A percentile compares a stretch with the other conserved stretches of the same genome.
Conservation (phyloP, 495 filamentous ascomycete species). For the Lentithecium fluviatile region DNA sequence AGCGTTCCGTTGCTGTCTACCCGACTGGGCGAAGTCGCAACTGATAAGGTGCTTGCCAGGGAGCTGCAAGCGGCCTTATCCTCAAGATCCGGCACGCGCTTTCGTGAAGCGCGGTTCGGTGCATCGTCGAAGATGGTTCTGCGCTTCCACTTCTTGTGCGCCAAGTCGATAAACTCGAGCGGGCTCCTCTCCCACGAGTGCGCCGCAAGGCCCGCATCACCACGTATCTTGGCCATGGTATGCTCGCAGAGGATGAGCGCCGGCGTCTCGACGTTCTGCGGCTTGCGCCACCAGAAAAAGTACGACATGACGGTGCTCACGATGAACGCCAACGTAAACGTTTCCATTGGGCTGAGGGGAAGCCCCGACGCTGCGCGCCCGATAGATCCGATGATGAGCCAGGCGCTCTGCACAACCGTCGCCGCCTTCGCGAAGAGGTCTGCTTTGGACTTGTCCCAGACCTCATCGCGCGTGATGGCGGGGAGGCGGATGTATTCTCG, state of each 20-base stretch:
- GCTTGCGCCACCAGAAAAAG: neutral
- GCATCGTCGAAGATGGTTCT: too few species aligned
- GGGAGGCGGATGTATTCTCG: neutral
- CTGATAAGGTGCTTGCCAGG: too few species aligned
- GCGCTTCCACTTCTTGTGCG: too few species aligned
- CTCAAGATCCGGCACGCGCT: too few species aligned
- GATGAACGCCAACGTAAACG: neutral
- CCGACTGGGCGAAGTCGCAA: too few species aligned
- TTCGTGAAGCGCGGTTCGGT: too few species aligned
- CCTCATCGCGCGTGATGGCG: neutral
- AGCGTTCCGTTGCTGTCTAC: too few species aligned
- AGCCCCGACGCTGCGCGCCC: neutral
- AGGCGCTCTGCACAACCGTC: neutral
- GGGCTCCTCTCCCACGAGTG: too few species aligned
- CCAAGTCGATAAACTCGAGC: too few species aligned
- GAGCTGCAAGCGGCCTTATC: too few species aligned
- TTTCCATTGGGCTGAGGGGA: neutral
- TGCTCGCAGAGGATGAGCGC: neutral
- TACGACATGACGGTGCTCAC: too few species aligned
- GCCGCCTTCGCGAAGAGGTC: neutral
- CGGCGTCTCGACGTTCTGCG: neutral
- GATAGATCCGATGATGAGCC: neutral
- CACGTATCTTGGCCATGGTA: neutral
- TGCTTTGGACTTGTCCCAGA: conserved; percentile 2
- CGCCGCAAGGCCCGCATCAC: too few species aligned